phyloP scores from a whole-genome alignment of 2,329 filamentous ascomycete species.

The Colletotrichum falcatum region DNA sequence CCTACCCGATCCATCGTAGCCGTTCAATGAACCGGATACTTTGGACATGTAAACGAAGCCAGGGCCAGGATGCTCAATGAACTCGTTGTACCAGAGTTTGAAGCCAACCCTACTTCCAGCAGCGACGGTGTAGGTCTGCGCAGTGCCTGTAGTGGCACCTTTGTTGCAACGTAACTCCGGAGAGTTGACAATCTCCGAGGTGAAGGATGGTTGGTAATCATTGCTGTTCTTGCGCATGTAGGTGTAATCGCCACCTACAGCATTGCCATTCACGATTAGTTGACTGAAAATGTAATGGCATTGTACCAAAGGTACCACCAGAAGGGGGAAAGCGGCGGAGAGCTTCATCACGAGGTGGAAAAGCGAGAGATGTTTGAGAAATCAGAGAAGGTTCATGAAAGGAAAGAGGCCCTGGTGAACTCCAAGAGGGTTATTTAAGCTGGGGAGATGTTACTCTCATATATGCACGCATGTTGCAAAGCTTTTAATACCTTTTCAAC shows the following conservation, averaged over 20 bases:
- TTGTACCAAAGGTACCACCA: background rate
- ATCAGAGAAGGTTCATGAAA: background rate
- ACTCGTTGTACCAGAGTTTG: slow-evolving; percentile 19
- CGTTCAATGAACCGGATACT: slow-evolving; percentile 26
- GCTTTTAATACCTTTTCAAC: background rate
- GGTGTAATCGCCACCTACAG: slow-evolving; percentile 36
- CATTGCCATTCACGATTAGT: slow-evolving; percentile 41
- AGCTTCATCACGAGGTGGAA: background rate
- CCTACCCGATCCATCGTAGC: slow-evolving; percentile 31
- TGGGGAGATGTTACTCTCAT: background rate
- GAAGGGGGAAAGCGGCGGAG: background rate
- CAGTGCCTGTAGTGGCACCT: slow-evolving; percentile 7
- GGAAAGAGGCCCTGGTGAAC: no score
- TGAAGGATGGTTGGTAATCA: slow-evolving; percentile 25
- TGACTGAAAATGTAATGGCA: slow-evolving; percentile 44
- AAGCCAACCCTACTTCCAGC: slow-evolving; percentile 27
- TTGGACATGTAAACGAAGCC: slow-evolving; percentile 31
- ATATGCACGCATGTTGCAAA: background rate
- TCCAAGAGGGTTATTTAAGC: no score
- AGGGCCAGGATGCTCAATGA: slow-evolving; percentile 34
- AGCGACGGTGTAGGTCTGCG: slow-evolving; percentile 4
- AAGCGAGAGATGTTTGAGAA: background rate
- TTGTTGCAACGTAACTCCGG: slow-evolving; percentile 29
- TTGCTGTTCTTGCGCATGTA: slow-evolving; percentile 36
- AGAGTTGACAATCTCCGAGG: background rate